Evolutionary conservation across 306 rosid genomes (phyloP).

Genomic region (Phaseolus lunatus): DNA sequence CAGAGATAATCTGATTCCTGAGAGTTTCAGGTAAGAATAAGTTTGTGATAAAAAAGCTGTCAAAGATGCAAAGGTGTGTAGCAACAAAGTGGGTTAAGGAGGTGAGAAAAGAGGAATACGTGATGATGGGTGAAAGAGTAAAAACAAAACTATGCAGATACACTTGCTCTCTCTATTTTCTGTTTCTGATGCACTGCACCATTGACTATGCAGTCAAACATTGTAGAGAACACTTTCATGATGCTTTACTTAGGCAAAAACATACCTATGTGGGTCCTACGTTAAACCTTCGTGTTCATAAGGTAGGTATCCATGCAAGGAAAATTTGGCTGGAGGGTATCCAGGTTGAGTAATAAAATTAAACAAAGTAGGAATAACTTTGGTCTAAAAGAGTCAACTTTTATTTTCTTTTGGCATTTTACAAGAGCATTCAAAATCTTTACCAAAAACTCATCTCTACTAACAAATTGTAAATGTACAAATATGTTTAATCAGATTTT

Average conservation of each 20-base stretch:
- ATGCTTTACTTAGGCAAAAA: slow-evolving; percentile 24
- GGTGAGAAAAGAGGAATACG: slow-evolving; percentile 56
- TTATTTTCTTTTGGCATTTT: neutral
- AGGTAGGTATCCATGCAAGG: slow-evolving; percentile 20
- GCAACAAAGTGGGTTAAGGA: slow-evolving; percentile 51
- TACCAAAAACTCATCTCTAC: neutral
- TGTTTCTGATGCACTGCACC: slow-evolving; percentile 36
- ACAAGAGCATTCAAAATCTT: neutral
- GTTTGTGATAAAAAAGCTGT: slow-evolving; percentile 23
- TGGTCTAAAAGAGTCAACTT: neutral
- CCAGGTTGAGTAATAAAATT: slow-evolving; percentile 9
- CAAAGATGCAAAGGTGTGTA: slow-evolving; percentile 28
- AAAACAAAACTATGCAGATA: slow-evolving; percentile 43
- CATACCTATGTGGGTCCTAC: slow-evolving; percentile 10
- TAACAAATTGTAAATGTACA: no score
- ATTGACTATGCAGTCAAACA: slow-evolving; percentile 30
- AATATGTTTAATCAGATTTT: neutral
- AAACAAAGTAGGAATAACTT: neutral
- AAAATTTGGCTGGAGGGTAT: slow-evolving; percentile 2
- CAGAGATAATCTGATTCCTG: neutral
- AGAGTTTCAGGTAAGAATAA: slow-evolving; percentile 6
- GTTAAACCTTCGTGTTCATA: neutral
- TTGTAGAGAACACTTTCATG: slow-evolving; percentile 17
- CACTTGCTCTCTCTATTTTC: slow-evolving; percentile 23
- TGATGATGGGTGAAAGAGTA: slow-evolving; percentile 42